Evolutionary conservation across 1,139 yeast species (phyloP), one percentile per base, ranked within the genome.

Genomic region (Dujonia santamariae): DNA sequence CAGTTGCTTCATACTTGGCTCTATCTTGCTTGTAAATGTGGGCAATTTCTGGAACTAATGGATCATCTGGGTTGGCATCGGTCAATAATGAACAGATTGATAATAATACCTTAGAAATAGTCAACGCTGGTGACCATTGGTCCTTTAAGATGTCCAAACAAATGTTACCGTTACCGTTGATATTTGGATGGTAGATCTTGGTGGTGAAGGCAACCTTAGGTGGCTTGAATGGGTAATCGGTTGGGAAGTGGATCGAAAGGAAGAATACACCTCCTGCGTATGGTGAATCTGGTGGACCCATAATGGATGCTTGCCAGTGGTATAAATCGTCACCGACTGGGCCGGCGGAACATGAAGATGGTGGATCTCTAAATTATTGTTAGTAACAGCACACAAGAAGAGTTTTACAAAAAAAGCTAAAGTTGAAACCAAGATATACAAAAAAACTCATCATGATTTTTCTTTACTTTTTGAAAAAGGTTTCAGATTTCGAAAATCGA

Each of bases 1-100:
- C 99, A 42, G 96, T 90, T 47, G 96, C 87, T 67, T 92, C 97
- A 62, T 90, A 92, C 65, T 90, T 86, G 40, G 88, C 73, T 61
- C 95, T 78, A 68, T 92, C 97, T 48, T 88, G 87, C 73, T 90
- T 90, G 73, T 92, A 94, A 48, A 88, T 80, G 59, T 92, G 95
- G 41, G 98, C 98, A 53, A 92, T 92, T 67, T 92, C 98, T 19
- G 97, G 97, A 32, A 92, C 99, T 59, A 94, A 79, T 41, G 98
- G 98, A 72, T 92, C 98, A 62, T 92, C 98, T 21, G 98, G 98
- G 58, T 92, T 92, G 37, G 98, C 97, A 62, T 92, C 97, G 29
- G 97, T 92, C 58, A 86, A 75, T 64, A 87, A 72, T 19, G 96
- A 87, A 59, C 95, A 86, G 56, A 87, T 86, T 34, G 95, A 85